Conservation (phyloP, 148 eudicot genomes). For the Chenopodium formosanum region DNA sequence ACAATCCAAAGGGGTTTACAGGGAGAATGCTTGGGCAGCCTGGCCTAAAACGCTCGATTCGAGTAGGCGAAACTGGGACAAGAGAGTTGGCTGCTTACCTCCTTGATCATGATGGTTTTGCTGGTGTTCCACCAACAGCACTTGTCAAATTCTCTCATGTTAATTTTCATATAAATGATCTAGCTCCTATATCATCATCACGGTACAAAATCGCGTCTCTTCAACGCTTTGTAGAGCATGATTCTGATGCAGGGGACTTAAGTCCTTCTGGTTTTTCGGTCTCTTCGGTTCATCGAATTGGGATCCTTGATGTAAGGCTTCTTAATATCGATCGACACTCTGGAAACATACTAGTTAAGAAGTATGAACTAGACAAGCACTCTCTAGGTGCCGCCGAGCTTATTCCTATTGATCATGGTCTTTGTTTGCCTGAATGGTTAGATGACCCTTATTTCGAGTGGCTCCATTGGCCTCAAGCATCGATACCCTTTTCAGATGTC, state of each 20-base stretch:
- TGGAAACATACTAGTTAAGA: constrained; percentile 76
- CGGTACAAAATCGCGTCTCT: constrained; percentile 73
- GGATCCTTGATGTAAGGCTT: constrained; percentile 76
- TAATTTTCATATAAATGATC: constrained; percentile 41
- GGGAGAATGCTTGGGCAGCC: constrained; percentile 75
- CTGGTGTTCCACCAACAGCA: constrained; percentile 91
- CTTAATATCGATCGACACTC: constrained; percentile 92
- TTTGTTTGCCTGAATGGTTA: constrained; percentile 85
- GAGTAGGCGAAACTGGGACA: constrained; percentile 76
- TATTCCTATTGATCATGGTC: constrained; percentile 91
- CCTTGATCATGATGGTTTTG: constrained; percentile 84
- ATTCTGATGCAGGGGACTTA: constrained; percentile 84
- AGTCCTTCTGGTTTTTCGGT: constrained; percentile 88
- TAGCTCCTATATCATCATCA: constrained; percentile 34
- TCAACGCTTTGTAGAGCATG: constrained; percentile 66
- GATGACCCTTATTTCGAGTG: constrained; percentile 98
- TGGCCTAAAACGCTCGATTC: constrained; percentile 66
- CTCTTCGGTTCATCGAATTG: constrained; percentile 71
- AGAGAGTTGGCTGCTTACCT: constrained; percentile 91
- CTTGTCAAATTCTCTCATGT: constrained; percentile 71
- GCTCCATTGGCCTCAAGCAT: constrained; percentile 99
- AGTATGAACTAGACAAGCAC: constrained; percentile 35
- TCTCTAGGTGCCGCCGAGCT: constrained; percentile 55
- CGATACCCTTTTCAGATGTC: constrained; percentile 72
- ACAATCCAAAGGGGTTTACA: constrained; percentile 76